Percentiles rank a stretch among this genome's conserved stretches.
phyloP scores from a whole-genome alignment of 2,329 filamentous ascomycete species.

The Botryotinia globosa region DNA sequence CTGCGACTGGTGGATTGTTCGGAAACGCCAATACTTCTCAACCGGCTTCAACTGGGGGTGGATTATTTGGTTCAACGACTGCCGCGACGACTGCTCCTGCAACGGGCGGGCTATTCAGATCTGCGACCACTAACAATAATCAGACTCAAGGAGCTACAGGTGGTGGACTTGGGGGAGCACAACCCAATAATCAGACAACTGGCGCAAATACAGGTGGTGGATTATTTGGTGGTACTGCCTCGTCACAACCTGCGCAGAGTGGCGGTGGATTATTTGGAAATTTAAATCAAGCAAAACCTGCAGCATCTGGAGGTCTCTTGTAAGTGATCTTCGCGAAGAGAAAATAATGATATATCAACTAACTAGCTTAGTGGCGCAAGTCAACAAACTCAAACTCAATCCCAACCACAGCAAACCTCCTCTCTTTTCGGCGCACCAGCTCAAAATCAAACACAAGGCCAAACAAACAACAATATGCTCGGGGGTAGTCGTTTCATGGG shows the following conservation, averaged over 20 bases:
- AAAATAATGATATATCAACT: slow-evolving; percentile 1
- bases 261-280: slow-evolving; percentile 35
- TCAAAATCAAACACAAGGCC: slow-evolving; percentile 27
- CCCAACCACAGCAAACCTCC: slow-evolving; percentile 29
- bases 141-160: slow-evolving; percentile 25
- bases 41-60: slow-evolving; percentile 26
- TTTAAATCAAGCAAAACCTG: slow-evolving; percentile 35
- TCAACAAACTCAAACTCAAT: slow-evolving; percentile 33
- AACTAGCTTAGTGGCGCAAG: slow-evolving; percentile 21
- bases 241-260: slow-evolving; percentile 33
- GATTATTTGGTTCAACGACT: slow-evolving; percentile 36
- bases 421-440: slow-evolving; percentile 26
- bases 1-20: slow-evolving; percentile 35
- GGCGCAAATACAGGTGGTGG: slow-evolving; percentile 28
- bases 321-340: slow-evolving; percentile 26
- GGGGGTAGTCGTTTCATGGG: slow-evolving; percentile 42
- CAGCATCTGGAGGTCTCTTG: slow-evolving; percentile 33
- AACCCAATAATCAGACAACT: slow-evolving; percentile 29
- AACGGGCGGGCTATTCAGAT: slow-evolving; percentile 37
- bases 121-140: slow-evolving; percentile 19
- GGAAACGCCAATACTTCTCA: slow-evolving; percentile 29
- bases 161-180: slow-evolving; percentile 28
- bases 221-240: slow-evolving; percentile 36
- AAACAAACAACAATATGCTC: slow-evolving; percentile 19
- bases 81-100: slow-evolving; percentile 24